phyloP scores from a whole-genome alignment of 106 monocot genomes.

The Acorus gramineus region DNA sequence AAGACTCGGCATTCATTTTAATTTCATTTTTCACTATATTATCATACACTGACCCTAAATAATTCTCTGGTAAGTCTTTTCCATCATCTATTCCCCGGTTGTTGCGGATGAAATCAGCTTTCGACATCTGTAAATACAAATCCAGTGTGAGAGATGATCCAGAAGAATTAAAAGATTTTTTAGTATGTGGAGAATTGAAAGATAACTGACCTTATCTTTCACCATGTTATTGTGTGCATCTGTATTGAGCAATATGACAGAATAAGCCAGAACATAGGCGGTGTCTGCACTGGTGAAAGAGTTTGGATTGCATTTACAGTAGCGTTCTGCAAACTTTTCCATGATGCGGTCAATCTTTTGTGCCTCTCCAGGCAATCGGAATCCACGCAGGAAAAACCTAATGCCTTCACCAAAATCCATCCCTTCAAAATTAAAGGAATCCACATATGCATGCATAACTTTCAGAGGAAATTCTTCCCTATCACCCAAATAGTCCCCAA shows the following conservation, averaged over 20 bases:
- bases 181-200: background rate
- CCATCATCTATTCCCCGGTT: conserved; percentile 97
- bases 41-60: conserved; percentile 82
- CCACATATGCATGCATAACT: conserved; percentile 99
- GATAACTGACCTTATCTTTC: conserved; percentile 75
- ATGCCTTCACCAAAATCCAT: conserved; percentile 97
- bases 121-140: conserved; percentile 64
- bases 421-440: conserved; percentile 75
- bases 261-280: conserved; percentile 99
- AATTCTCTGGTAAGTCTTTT: conserved; percentile 91
- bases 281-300: conserved; percentile 96
- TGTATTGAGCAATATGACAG: conserved; percentile 98
- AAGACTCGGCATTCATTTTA: conserved; percentile 87
- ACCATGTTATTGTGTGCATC: conserved; percentile 99
- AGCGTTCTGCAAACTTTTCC: conserved; percentile 99
- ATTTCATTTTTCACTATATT: conserved; percentile 93
- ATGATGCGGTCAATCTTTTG: conserved; percentile 98
- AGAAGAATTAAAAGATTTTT: too few relatives aligned
- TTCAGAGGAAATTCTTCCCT: conserved; percentile 89
- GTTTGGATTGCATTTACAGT: conserved; percentile 93
- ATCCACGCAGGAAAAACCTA: conserved; percentile 83
- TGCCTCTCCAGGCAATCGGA: conserved; percentile 95
- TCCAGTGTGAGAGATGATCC: too few relatives aligned
- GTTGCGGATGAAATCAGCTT: conserved; percentile 88
- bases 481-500: conserved; percentile 94